Conservation (phyloP, 2,329 filamentous ascomycete species). For the Plectosphaerella sp. region DNA sequence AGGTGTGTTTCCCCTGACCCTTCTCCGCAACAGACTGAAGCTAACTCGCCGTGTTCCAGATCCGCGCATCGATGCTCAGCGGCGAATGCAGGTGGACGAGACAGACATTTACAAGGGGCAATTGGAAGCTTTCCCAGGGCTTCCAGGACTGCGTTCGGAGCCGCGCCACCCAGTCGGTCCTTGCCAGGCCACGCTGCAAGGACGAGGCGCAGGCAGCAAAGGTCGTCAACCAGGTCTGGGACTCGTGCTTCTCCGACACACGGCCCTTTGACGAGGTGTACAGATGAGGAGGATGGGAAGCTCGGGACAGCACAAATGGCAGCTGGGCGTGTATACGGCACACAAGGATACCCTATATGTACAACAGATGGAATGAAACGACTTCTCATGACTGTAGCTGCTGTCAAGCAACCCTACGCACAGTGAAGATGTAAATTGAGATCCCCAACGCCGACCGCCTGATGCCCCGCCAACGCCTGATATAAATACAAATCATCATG, state of each 20-base stretch:
- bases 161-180: constrained; percentile 75
- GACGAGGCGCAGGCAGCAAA: constrained; percentile 82
- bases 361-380: neutral
- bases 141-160: constrained; percentile 87
- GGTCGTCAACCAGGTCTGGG: constrained; percentile 97
- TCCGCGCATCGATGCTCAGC: constrained; percentile 85
- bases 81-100: constrained; percentile 89
- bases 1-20: constrained; percentile 48
- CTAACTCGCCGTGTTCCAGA: constrained; percentile 44
- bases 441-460: neutral
- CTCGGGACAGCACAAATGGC: neutral
- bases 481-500: neutral
- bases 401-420: too few species aligned
- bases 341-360: constrained; percentile 8
- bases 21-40: too few species aligned
- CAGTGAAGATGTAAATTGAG: too few species aligned
- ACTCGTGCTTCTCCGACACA: constrained; percentile 92
- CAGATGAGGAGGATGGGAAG: constrained; percentile 42
- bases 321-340: constrained; percentile 17
- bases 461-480: constrained; percentile 1
- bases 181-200: constrained; percentile 72
- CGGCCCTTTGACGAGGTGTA: constrained; percentile 97
- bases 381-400: neutral
- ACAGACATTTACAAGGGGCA: constrained; percentile 78
- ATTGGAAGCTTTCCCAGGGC: constrained; percentile 87